Base-by-base conservation (phyloP, 2,329 filamentous ascomycete genomes). In the Sporothrix pallida region DNA sequence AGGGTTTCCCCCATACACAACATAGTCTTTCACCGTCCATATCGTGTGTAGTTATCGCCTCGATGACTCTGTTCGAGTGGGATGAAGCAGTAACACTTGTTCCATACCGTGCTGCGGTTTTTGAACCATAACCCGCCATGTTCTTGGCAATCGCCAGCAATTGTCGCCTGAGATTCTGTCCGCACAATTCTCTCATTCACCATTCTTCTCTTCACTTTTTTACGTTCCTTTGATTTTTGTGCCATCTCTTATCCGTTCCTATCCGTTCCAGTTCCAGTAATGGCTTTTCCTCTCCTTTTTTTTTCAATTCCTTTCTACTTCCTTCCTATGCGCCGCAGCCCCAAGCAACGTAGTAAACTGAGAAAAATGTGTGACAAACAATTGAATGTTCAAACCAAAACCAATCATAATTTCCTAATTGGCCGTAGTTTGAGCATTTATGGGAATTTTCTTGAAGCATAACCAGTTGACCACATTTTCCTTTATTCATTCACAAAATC, bases 51-150 rank as follows among this genome's bases (percentile, higher is more conserved):
- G 23, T 26, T 26, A 26, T 52, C 50, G n/a, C 20, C n/a, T 23
- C n/a, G 2, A 23, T 9, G n/a, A 54, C 52, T 20, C n/a, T 20
- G n/a, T 23, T 15, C 23, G 20, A 56, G n/a, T 26, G 8, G 10
- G 31, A 58, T 26, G 56, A 58, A 13, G 13, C 23, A 58, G 8
- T 15, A 54, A 54, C 60, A 63, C 52, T 56, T 15, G 60, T 44
- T 63, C 60, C 60, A 63, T 63, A 23, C 60, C 60, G 60, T 63
- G 37, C 60, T 63, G 60, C 60, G 60, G 60, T 63, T 37, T 37
- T 37, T 37, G 4, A 37, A 37, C 31, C 31, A 37, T 63, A 37
- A 63, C 20, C 60, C 8, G 60, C 60, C 17, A 37, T 9, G 7
- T 63, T 20, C 10, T 63, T 63, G 17, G 31, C 17, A n/a, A 9